phyloP scores from a whole-genome alignment of 139 green algal genomes.

The Nannochloris sp. region DNA sequence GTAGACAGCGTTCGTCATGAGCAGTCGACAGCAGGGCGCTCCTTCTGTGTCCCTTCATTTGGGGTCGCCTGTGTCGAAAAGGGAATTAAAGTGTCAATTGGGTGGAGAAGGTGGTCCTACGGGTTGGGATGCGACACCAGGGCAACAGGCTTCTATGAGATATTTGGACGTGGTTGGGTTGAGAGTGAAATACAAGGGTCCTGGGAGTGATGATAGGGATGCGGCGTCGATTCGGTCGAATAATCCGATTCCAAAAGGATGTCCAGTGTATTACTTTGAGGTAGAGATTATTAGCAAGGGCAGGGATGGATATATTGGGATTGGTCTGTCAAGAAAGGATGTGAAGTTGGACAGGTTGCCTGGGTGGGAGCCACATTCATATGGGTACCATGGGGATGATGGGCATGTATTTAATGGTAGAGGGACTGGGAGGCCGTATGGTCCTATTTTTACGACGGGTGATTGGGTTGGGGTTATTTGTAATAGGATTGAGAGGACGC shows the following conservation, averaged over 20 bases:
- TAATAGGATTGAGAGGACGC: conserved; percentile 41
- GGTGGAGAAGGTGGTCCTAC: not conserved
- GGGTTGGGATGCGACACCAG: conserved; percentile 13
- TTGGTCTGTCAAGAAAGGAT: conserved; percentile 56
- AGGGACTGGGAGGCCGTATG: conserved; percentile 43
- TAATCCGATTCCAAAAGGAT: conserved; percentile 44
- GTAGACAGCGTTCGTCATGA: too few species aligned
- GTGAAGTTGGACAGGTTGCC: conserved; percentile 62
- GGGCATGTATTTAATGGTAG: conserved; percentile 53
- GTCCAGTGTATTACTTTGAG: conserved; percentile 74
- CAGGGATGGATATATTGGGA: conserved; percentile 56
- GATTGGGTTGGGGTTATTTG: conserved; percentile 46
- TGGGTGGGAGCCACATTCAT: conserved; percentile 73
- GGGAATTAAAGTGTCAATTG: conserved; percentile 10
- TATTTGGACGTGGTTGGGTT: conserved; percentile 31
- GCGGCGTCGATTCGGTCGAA: conserved; percentile 64
- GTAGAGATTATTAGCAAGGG: conserved; percentile 51
- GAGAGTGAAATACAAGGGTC: conserved; percentile 42
- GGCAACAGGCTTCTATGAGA: conserved; percentile 7
- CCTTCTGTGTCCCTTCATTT: not conserved
- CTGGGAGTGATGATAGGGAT: conserved; percentile 53
- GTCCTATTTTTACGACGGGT: conserved; percentile 45
- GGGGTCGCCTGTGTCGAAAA: not conserved
- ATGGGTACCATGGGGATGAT: conserved; percentile 76
- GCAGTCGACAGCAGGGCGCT: not conserved